These are phyloP conservation scores for Chondrus crispus DNA, from an alignment of 23 red algal genomes.

Conservation along the genomic window DNA sequence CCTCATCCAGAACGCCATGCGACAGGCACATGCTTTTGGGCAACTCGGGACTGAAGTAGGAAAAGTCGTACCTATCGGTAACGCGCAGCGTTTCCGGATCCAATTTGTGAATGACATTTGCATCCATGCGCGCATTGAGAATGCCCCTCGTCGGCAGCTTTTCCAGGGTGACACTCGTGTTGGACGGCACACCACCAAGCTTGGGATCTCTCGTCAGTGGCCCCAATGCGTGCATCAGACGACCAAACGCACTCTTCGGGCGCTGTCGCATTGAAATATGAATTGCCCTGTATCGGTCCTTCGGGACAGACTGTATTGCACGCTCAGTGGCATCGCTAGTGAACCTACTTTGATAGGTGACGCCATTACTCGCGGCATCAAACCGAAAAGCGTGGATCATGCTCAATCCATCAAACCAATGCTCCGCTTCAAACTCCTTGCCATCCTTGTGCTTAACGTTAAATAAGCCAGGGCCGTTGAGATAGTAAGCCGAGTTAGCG, in stretches of 20 bases:
- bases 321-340: not conserved
- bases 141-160: constrained; percentile 22
- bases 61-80: not conserved
- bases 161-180: constrained; percentile 17
- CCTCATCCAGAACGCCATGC: constrained; percentile 8
- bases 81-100: not conserved
- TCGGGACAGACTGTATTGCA: not conserved
- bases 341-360: constrained; percentile 24
- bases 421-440: not conserved
- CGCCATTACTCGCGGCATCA: not conserved
- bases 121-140: constrained; percentile 25
- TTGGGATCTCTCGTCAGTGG: not conserved
- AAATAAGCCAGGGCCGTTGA: constrained; percentile 50
- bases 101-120: not conserved
- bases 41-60: constrained; percentile 23
- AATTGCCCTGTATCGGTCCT: not conserved
- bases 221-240: not conserved
- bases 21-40: not conserved
- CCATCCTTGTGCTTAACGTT: constrained; percentile 31
- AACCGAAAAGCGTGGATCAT: constrained; percentile 56
- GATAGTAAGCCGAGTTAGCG: constrained; percentile 12
- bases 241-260: not conserved
- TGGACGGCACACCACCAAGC: not conserved
- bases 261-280: not conserved
- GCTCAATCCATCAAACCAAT: constrained; percentile 52